These are phyloP conservation scores for Dictyostelium brefeldianum DNA, from an alignment of 78 protist genomes.

Conservation along the genomic window DNA sequence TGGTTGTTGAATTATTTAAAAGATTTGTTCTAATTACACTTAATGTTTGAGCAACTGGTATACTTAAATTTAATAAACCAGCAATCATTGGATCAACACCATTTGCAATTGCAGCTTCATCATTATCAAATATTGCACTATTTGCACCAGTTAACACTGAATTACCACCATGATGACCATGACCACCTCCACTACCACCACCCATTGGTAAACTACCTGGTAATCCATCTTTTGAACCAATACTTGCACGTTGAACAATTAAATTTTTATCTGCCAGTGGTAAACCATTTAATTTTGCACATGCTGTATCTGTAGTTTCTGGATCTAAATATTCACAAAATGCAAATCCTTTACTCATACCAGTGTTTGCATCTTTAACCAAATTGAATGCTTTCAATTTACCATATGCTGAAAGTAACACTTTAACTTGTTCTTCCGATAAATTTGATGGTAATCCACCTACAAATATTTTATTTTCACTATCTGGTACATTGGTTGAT, in stretches of 20 bases:
- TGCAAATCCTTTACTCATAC: slow-evolving; percentile 76
- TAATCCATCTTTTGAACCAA: slow-evolving; percentile 42
- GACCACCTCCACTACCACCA: neutral
- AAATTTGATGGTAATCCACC: slow-evolving; percentile 79
- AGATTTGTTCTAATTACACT: slow-evolving; percentile 17
- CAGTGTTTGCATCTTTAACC: slow-evolving; percentile 72
- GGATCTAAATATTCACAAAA: slow-evolving; percentile 82
- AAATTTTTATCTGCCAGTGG: slow-evolving; percentile 51
- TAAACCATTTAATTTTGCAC: slow-evolving; percentile 48
- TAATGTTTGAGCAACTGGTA: slow-evolving; percentile 49
- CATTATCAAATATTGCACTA: neutral
- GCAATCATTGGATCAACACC: slow-evolving; percentile 10
- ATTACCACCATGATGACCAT: neutral
- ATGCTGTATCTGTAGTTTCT: slow-evolving; percentile 47
- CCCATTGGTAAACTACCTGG: neutral
- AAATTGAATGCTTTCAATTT: slow-evolving; percentile 73
- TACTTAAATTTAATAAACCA: slow-evolving; percentile 15
- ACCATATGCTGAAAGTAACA: slow-evolving; percentile 54
- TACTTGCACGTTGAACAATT: slow-evolving; percentile 72
- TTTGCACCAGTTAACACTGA: neutral
- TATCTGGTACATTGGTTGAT: slow-evolving; percentile 82
- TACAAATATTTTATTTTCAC: slow-evolving; percentile 68
- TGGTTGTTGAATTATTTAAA: slow-evolving; percentile 7
- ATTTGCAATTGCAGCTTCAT: neutral
- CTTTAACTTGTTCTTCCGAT: slow-evolving; percentile 67